Evolutionary conservation across 345 rosid genomes (phyloP), one percentile per base, ranked within the genome.

Genomic region (Brassica rapa): DNA sequence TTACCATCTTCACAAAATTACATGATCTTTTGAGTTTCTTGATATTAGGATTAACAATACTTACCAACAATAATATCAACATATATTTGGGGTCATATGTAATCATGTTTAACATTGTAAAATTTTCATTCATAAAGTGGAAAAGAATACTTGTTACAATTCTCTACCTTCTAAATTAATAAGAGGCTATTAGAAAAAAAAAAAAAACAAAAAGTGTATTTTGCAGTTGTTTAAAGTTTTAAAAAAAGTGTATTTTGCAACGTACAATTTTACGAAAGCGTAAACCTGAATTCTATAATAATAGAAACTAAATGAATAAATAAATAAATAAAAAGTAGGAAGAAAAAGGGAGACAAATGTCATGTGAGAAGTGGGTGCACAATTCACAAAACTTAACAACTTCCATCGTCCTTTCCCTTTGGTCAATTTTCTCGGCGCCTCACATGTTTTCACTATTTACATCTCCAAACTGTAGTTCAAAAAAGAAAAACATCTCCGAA

Each of bases 371-470:
- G 39, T 63, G 24, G 66, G 2, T 16, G 41, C 76, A 55, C 76
- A 71, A 7, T 55, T 64, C 39, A n/a, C 66, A 56, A 71, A 62
- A 77, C 63, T 15, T 33, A 62, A 70, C 41, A 32, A 8, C 70
- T 33, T 43, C 41, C 19, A 53, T 35, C 11, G 35, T 9, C 21
- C 32, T 60, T 37, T 37, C 65, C 41, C 75, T 53, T 77, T 77
- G 65, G 80, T 77, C 75, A 70, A 39, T 70, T 70, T 77, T 70
- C 55, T 51, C 75, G 75, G 80, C 75, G 27, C 70, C 62, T 23
- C 59, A 51, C 75, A 60, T 39, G 51, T 19, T 67, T 57, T 19
- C 57, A 27, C 10, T 25, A 16, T 66, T 67, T 59, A 19, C 73
- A 41, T 43, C 53, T 60, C 35, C 49, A 41, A 41, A 41, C 49